Conservation (phyloP, 2,329 filamentous ascomycete species). For the Aureobasidium vineae region DNA sequence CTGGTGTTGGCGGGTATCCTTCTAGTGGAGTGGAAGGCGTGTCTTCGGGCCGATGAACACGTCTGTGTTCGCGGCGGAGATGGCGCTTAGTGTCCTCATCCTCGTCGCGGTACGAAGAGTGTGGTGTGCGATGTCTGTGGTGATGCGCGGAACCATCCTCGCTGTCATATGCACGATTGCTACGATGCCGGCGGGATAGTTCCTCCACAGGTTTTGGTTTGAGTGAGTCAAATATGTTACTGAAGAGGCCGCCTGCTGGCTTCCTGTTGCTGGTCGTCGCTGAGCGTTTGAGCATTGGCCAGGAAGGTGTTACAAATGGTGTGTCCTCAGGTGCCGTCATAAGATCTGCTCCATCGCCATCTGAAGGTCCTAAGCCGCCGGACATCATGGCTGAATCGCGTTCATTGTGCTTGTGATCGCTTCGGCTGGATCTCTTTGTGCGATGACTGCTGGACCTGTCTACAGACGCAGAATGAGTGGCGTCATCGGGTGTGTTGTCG, state of each 20-base stretch:
- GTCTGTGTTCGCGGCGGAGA: constrained; percentile 40
- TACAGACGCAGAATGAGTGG: constrained; percentile 38
- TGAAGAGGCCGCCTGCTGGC: constrained; percentile 54
- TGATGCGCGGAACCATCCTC: constrained; percentile 36
- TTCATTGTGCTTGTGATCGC: constrained; percentile 41
- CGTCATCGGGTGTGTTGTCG: constrained; percentile 50
- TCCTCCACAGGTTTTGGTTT: constrained; percentile 30
- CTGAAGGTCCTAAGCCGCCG: constrained; percentile 40
- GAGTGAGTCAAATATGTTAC: constrained; percentile 52
- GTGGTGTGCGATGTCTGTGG: constrained; percentile 33
- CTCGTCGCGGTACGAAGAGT: constrained; percentile 27
- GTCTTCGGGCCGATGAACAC: constrained; percentile 36
- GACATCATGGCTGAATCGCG: constrained; percentile 42
- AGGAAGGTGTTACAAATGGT: constrained; percentile 49
- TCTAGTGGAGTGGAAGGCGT: constrained; percentile 33
- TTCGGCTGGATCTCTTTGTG: constrained; percentile 33
- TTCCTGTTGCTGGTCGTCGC: constrained; percentile 61
- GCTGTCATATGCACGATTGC: constrained; percentile 35
- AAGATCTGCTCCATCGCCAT: constrained; percentile 41
- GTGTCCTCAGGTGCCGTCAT: constrained; percentile 52
- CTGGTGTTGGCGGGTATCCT: constrained; percentile 29
- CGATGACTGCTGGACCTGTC: constrained; percentile 34
- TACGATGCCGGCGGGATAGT: background rate
- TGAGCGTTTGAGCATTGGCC: constrained; percentile 58
- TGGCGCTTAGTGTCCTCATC: constrained; percentile 38